These are phyloP conservation scores for Clonostachys rhizophaga DNA, from an alignment of 2,329 filamentous ascomycete genomes.

Conservation along the genomic window DNA sequence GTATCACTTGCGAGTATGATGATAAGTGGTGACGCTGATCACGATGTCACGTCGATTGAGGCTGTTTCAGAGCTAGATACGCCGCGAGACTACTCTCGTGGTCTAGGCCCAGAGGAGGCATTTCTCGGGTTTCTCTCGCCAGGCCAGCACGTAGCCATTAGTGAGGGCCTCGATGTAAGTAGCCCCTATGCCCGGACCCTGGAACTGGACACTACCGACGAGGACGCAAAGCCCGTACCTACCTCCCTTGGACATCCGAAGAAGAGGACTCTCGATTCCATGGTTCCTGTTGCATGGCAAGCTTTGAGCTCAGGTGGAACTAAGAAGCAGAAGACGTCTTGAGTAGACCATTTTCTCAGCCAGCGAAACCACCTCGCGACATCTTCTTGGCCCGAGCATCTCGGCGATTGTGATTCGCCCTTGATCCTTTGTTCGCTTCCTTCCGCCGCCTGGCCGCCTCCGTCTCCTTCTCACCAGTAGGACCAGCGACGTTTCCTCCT, in stretches of 20 bases:
- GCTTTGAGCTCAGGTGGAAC: no score
- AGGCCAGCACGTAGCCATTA: constrained; percentile 77
- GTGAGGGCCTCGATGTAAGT: constrained; percentile 38
- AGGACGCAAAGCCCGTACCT: constrained; percentile 10
- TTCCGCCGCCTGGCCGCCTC: constrained; percentile 69
- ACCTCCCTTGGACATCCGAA: no score
- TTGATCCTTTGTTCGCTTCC: constrained; percentile 75
- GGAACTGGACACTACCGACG: constrained; percentile 79
- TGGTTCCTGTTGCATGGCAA: no score
- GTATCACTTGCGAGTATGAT: constrained; percentile 36
- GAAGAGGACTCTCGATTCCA: no score
- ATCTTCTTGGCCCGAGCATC: constrained; percentile 65
- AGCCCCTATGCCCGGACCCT: constrained; percentile 92
- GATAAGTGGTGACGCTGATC: constrained; percentile 23
- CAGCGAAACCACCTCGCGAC: constrained; percentile 42
- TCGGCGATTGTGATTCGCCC: constrained; percentile 82
- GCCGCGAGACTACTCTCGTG: constrained; percentile 21
- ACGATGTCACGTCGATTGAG: constrained; percentile 29
- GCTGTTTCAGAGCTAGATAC: constrained; percentile 35
- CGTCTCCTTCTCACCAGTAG: constrained; percentile 65
- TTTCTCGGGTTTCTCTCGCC: constrained; percentile 26
- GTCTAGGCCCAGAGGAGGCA: no score
- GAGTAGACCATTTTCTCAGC: constrained; percentile 8
- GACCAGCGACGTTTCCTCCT: constrained; percentile 58
- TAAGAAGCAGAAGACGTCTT: no score